A percentile compares a stretch with the other conserved stretches of the same genome.
These are phyloP conservation scores for Lactarius vividus DNA, from an alignment of 768 basidiomycete genomes.

Conservation along the genomic window DNA sequence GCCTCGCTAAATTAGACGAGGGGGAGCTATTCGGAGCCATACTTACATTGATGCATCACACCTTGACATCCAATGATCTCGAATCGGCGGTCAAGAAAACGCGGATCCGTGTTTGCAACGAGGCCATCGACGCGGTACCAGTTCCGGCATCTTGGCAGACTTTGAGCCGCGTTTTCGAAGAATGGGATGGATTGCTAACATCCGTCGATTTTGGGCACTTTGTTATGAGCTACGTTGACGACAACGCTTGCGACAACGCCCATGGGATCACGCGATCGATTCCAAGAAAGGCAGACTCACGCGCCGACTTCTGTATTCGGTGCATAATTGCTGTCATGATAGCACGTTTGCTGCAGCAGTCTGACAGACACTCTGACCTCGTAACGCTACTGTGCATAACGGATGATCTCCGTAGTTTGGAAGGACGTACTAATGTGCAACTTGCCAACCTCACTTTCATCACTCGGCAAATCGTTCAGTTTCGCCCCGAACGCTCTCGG, in stretches of 20 bases:
- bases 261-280: no score
- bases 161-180: background rate
- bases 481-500: background rate
- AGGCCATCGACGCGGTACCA: background rate
- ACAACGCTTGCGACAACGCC: no score
- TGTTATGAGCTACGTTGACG: background rate
- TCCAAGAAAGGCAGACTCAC: no score
- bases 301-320: background rate
- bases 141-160: background rate
- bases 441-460: conserved; percentile 8
- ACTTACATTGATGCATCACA: background rate
- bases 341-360: background rate
- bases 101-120: background rate
- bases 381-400: conserved; percentile 4
- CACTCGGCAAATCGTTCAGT: background rate
- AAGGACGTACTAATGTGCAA: background rate
- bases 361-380: background rate
- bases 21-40: background rate
- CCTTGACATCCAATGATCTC: conserved; percentile 1
- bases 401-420: background rate
- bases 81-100: background rate
- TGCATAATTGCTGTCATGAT: conserved; percentile 6
- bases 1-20: background rate
- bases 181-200: background rate
- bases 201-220: background rate